Evolutionary conservation across 306 rosid species (phyloP).

Genomic region (Cajanus cajan): DNA sequence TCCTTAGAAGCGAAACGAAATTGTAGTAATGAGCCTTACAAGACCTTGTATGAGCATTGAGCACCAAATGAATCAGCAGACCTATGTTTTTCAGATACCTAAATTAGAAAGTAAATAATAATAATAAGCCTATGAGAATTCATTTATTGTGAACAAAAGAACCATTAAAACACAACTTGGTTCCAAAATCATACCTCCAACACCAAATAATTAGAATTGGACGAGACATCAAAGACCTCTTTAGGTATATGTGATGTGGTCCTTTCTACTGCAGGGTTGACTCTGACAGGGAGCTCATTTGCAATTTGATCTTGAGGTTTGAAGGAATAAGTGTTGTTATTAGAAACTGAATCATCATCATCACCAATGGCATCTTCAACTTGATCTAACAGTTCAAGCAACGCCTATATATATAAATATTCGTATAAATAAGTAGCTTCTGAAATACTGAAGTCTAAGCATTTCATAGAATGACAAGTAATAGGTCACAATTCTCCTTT

Average conservation of each 20-base stretch:
- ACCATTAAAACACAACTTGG: constrained; percentile 11
- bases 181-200: constrained; percentile 68
- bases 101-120: constrained; percentile 26
- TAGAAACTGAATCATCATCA: constrained; percentile 47
- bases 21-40: constrained; percentile 26
- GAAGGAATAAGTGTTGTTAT: constrained; percentile 35
- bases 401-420: constrained; percentile 52
- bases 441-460: constrained; percentile 1
- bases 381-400: constrained; percentile 96
- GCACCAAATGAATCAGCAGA: constrained; percentile 50
- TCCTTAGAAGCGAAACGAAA: constrained; percentile 4
- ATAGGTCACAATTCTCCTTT: constrained; percentile 5
- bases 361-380: constrained; percentile 84
- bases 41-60: constrained; percentile 66
- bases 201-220: constrained; percentile 61
- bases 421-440: background rate
- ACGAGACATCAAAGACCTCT: constrained; percentile 17
- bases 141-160: background rate
- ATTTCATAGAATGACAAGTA: background rate
- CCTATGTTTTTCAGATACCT: constrained; percentile 68
- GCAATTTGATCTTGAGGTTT: constrained; percentile 42
- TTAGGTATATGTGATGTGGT: constrained; percentile 18
- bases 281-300: constrained; percentile 33
- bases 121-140: constrained; percentile 20
- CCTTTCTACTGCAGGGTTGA: constrained; percentile 35